Conservation (phyloP, 805 yeast species). For the Candida cerambycidarum region DNA sequence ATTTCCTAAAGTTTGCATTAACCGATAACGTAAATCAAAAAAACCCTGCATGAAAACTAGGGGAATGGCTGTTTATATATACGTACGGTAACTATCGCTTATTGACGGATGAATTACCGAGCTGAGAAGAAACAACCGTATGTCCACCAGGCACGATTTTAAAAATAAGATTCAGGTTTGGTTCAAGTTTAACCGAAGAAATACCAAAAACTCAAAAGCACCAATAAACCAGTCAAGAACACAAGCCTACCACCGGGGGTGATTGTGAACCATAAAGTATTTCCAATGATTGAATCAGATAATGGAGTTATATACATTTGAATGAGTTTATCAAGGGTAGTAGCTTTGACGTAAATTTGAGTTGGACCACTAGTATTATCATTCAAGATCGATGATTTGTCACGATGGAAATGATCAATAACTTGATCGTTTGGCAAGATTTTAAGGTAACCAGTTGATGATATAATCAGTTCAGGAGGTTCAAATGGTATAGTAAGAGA, state of each 20-base stretch:
- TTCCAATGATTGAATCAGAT: constrained; percentile 33
- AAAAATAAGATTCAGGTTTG: no score
- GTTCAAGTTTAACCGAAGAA: not conserved
- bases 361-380: constrained; percentile 41
- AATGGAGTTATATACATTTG: constrained; percentile 26
- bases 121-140: not conserved
- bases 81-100: constrained; percentile 16
- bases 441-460: constrained; percentile 31
- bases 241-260: constrained; percentile 34
- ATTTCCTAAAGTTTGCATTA: no score
- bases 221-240: constrained; percentile 18
- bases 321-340: constrained; percentile 28
- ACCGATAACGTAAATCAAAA: no score
- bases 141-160: no score
- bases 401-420: constrained; percentile 16
- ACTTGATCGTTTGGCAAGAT: constrained; percentile 22
- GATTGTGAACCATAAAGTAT: constrained; percentile 33
- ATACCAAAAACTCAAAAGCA: constrained; percentile 7
- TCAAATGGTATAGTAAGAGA: constrained; percentile 46
- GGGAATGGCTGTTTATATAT: constrained; percentile 4
- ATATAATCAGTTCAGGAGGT: constrained; percentile 34
- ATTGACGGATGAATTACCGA: constrained; percentile 10
- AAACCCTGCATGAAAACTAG: constrained; percentile 1
- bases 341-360: constrained; percentile 35
- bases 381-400: constrained; percentile 7